These are phyloP conservation scores for Salix caprea DNA, from an alignment of 345 rosid species.

Conservation along the genomic window DNA sequence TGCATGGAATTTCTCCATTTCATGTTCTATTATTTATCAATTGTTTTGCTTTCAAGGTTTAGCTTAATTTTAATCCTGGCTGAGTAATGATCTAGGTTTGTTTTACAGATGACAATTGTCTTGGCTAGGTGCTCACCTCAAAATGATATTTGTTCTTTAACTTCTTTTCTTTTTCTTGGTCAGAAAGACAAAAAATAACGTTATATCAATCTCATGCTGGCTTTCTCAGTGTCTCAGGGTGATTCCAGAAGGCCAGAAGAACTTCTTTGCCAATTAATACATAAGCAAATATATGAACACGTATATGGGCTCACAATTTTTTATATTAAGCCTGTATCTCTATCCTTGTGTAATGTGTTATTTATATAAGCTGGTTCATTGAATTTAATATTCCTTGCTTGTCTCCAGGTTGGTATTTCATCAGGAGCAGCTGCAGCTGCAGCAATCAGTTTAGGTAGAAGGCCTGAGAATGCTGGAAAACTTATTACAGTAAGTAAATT, in stretches of 20 bases:
- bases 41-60: not conserved
- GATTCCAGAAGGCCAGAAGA: too few species aligned
- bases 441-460: conserved; percentile 67
- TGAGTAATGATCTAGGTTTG: not conserved
- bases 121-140: not conserved
- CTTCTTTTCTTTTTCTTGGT: not conserved
- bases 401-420: conserved; percentile 80
- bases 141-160: not conserved
- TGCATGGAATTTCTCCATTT: not conserved
- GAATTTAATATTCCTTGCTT: not conserved
- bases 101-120: not conserved
- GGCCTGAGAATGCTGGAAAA: conserved; percentile 88
- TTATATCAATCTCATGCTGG: not conserved
- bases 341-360: too few species aligned
- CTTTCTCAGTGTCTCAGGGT: not conserved
- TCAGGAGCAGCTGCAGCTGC: conserved; percentile 99
- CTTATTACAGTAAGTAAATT: conserved; percentile 59
- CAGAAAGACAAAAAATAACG: not conserved
- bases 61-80: not conserved
- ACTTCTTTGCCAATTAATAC: too few species aligned
- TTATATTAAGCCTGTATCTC: too few species aligned
- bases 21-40: not conserved
- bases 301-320: not conserved
- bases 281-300: not conserved
- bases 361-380: too few species aligned